Base-by-base conservation (phyloP, 1,284 basidiomycete species). In the Trichosporon sp. region DNA sequence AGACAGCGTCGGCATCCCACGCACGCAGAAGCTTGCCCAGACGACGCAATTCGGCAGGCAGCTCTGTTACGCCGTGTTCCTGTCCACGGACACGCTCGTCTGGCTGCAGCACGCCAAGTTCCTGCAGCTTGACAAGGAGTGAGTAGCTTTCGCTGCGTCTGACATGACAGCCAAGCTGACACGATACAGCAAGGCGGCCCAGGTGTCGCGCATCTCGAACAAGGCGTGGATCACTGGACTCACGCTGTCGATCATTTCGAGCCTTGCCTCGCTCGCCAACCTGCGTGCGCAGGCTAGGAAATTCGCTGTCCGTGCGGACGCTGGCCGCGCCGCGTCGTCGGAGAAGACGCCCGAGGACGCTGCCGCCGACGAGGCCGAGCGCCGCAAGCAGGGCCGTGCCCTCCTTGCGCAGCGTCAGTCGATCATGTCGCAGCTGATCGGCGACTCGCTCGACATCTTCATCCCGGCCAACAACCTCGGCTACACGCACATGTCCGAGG, bases 221-320 rank as follows among this genome's bases (percentile, higher is more conserved):
- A 86, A 89, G 60, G 90, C 94, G 81, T 99, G 95, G 95, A 83
- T 97, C 49, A 84, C 88, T 10, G 96, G 95, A 2, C 92, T 97
- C 69, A 67, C 88, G 32, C 86, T 91, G 73, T 92, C 89, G 73
- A 83, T 94, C 52, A 79, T 85, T 76, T 88, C 44, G 74, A 90
- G 73, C 16, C 58, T 68, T 3, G 71, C 80, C 1, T 76, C 77
- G 10, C 71, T 81, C 46, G 71, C 78, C 66, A 78, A 77, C 64
- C 73, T 81, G 8, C 74, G 79, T 37, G 74, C 75, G 10, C 78
- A 81, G 62, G 72, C 73, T 16, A 65, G 76, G 56, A 68, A 78
- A 34, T 74, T 77, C 61, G 75, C 76, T 0, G 67, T 80, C 23
- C 70, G 69, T 44, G 62, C 73, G 25, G 73, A 73, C 37, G 59